phyloP scores from a whole-genome alignment of 805 yeast genomes.

The Danielia oregonensis region DNA sequence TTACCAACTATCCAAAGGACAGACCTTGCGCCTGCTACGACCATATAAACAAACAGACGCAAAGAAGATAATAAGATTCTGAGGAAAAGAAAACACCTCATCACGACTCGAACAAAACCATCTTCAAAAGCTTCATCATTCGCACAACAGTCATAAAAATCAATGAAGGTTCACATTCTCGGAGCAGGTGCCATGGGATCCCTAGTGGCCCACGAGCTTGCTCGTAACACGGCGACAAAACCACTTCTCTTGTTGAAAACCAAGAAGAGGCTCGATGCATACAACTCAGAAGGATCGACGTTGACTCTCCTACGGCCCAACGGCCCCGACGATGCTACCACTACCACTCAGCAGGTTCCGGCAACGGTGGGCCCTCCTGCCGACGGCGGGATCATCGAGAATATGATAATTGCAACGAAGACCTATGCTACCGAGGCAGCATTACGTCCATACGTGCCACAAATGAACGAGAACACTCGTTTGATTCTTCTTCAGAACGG shows the following conservation, averaged over 20 bases:
- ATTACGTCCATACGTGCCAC: constrained; percentile 47
- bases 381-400: constrained; percentile 32
- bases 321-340: constrained; percentile 13
- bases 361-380: constrained; percentile 17
- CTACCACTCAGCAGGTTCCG: constrained; percentile 17
- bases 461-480: constrained; percentile 48
- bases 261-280: constrained; percentile 38
- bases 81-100: no score
- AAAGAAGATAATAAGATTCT: no score
- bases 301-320: constrained; percentile 24
- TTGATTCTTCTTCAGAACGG: constrained; percentile 81
- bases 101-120: no score
- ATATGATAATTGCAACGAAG: constrained; percentile 75
- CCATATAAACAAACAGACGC: no score
- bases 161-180: constrained; percentile 24
- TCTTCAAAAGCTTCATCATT: no score
- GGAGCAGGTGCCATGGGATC: constrained; percentile 57
- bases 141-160: no score
- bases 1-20: no score
- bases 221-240: constrained; percentile 37
- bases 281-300: constrained; percentile 37
- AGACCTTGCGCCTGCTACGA: no score
- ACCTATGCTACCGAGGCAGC: constrained; percentile 71
- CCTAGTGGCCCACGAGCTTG: constrained; percentile 44
- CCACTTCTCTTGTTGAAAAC: constrained; percentile 35